phyloP scores from a whole-genome alignment of 345 rosid species.

The Kandelia obovata region DNA sequence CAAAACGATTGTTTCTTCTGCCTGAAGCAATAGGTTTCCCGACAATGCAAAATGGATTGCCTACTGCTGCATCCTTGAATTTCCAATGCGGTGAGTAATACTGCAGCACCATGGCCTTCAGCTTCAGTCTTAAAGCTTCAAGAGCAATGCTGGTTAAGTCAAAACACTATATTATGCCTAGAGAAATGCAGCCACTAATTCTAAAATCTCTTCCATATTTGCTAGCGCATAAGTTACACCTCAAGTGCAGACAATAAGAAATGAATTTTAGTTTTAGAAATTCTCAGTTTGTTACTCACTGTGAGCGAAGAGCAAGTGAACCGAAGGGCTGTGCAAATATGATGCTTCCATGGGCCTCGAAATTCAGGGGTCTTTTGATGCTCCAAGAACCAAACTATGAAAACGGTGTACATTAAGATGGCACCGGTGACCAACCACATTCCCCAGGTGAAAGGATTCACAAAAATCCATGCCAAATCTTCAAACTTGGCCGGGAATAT shows the following conservation, averaged over 20 bases:
- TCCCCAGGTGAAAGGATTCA: conserved; percentile 42
- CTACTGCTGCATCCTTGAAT: no score
- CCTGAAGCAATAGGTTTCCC: no score
- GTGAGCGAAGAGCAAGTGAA: conserved; percentile 56
- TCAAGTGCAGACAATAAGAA: not conserved
- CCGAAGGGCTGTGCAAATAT: conserved; percentile 40
- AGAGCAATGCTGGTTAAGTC: not conserved
- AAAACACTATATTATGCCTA: not conserved
- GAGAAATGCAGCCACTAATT: not conserved
- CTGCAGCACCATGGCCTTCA: no score
- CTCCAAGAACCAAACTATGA: conserved; percentile 49
- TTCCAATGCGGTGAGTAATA: no score
- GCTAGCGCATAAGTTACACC: no score
- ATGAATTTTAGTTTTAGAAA: not conserved
- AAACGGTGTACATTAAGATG: conserved; percentile 40
- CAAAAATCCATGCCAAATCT: conserved; percentile 39
- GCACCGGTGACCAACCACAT: conserved; percentile 49
- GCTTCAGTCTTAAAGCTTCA: no score
- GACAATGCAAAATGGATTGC: no score
- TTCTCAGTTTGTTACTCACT: conserved; percentile 31
- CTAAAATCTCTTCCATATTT: not conserved
- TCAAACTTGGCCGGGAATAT: conserved; percentile 28
- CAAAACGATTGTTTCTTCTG: no score
- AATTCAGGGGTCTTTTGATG: conserved; percentile 36
- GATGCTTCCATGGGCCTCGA: conserved; percentile 31